A percentile compares a stretch with the other conserved stretches of the same genome.
phyloP scores from a whole-genome alignment of 805 yeast genomes.

The Lipomyces kockii region DNA sequence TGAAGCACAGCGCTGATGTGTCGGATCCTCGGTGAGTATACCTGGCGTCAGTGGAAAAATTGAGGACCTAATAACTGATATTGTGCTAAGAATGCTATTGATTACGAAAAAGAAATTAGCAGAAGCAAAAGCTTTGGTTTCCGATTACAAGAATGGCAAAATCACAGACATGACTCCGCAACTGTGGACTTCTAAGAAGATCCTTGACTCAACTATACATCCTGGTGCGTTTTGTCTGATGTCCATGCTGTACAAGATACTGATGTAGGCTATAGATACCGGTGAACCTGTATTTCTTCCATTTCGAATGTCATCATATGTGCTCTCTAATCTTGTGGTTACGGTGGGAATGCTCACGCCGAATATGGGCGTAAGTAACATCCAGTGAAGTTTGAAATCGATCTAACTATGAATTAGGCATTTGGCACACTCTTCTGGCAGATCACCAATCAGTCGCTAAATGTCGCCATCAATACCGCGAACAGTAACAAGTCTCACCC shows the following conservation, averaged over 20 bases:
- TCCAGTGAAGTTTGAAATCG: background rate
- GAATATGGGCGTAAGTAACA: slow-evolving; percentile 61
- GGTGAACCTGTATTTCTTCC: slow-evolving; percentile 92
- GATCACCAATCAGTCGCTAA: slow-evolving; percentile 92
- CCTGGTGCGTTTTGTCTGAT: slow-evolving; percentile 51
- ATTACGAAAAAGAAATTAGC: slow-evolving; percentile 68
- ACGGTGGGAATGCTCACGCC: slow-evolving; percentile 99
- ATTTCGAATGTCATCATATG: slow-evolving; percentile 96
- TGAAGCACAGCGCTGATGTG: slow-evolving; percentile 88
- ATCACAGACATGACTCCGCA: slow-evolving; percentile 70
- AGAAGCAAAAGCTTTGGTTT: slow-evolving; percentile 65
- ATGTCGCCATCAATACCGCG: slow-evolving; percentile 95
- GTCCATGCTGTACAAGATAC: background rate
- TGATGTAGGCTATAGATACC: slow-evolving; percentile 57
- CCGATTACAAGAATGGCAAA: slow-evolving; percentile 75
- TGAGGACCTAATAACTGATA: background rate
- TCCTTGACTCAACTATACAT: slow-evolving; percentile 89
- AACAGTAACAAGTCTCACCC: slow-evolving; percentile 96
- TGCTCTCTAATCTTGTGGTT: slow-evolving; percentile 88
- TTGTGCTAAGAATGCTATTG: slow-evolving; percentile 62
- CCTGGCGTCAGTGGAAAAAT: background rate
- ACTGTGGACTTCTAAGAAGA: slow-evolving; percentile 85
- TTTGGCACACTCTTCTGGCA: slow-evolving; percentile 97
- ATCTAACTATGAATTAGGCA: slow-evolving; percentile 44
- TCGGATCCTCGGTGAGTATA: slow-evolving; percentile 69